Evolutionary conservation across 352 stramenopile species (phyloP), one percentile per base, ranked within the genome.

Genomic region (Paralagenidium karlingii): DNA sequence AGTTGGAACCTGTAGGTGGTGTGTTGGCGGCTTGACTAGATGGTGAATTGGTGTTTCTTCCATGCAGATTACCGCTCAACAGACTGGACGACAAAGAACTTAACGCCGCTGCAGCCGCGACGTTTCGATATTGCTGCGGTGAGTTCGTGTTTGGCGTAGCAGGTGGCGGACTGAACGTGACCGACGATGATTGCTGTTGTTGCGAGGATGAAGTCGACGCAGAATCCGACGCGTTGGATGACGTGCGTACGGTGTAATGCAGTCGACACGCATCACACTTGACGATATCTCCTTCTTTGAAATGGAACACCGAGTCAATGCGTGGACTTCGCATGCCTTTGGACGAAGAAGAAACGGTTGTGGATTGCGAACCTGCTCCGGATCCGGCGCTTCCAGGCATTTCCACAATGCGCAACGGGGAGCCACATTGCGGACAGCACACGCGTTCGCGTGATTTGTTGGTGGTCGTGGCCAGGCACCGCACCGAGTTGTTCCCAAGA

Each of bases 241-340:
- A 30, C 30, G 60, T 62, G 39, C 82, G 84, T 36, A 87, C 63
- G 2, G 70, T 68, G 47, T 82, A 87, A 54, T 84, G 60, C 25
- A 81, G 38, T 42, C 73, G 80, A 55, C 74, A 87, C 21, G 33
- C 62, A 29, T 61, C 62, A 49, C 74, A 87, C 38, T 80, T 82
- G 51, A 87, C 68, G 21, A 87, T 62, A 40, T 87, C 74, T 15
- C 70, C 70, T 38, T 83, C 73, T 58, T 82, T 82, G 43, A 85
- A 81, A 42, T n/a, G n/a, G n/a, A n/a, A n/a, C n/a, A n/a, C n/a
- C n/a, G n/a, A n/a, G n/a, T n/a, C n/a, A n/a, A n/a, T n/a, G n/a
- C n/a, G n/a, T n/a, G n/a, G 28, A 46, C 40, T 56, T 60, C 24
- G 12, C 13, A 13, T 15, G 40, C 34, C 26, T 53, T n/a, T n/a